Evolutionary conservation across 1,139 yeast species (phyloP), one percentile per base, ranked within the genome.

Genomic region (Pichia sp.): DNA sequence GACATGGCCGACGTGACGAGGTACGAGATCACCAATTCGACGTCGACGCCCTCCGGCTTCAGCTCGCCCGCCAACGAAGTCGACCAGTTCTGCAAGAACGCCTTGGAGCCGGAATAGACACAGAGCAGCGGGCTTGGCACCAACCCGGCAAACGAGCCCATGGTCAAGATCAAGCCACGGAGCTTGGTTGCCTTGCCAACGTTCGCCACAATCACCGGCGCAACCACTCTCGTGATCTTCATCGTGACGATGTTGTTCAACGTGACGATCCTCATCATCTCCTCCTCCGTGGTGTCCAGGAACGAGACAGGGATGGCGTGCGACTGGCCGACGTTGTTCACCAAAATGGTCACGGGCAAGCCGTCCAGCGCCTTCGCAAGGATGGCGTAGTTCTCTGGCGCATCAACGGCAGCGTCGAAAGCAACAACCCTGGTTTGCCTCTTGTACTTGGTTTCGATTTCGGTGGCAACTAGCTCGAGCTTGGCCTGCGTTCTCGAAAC

Each of bases 111-210:
- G 16, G 98, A 87, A 74, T 93, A 93, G 7, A 93, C 87, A 26
- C 98, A 96, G 66, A 95, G 79, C 64, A 84, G 79, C 26, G 99
- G 97, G 15, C 97, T 87, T 54, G 99, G 99, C 52, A 89, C 77
- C 61, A 90, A 78, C 1, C 98, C 99, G 53, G 96, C 96, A 68
- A 93, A 93, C 1, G 98, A 92, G 42, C 99, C 97, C 97, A 93
- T 90, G 45, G 95, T 90, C 66, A 93, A 75, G 58, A 95, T 81
- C 65, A 93, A 79, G 44, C 96, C 96, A 59, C 81, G 78, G 32
- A 73, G 67, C n/a, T 50, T 49, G 60, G 72, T 68, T 60, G 75
- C 68, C 45, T 71, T 61, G 40, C 82, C 54, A 10, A 61, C 80
- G 46, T 86, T 80, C n/a, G 75, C 70, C 51, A 79, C 72, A 64